Evolutionary conservation across 1,139 yeast genomes (phyloP).

Genomic region (Chernovozyma sophiae-reginae): DNA sequence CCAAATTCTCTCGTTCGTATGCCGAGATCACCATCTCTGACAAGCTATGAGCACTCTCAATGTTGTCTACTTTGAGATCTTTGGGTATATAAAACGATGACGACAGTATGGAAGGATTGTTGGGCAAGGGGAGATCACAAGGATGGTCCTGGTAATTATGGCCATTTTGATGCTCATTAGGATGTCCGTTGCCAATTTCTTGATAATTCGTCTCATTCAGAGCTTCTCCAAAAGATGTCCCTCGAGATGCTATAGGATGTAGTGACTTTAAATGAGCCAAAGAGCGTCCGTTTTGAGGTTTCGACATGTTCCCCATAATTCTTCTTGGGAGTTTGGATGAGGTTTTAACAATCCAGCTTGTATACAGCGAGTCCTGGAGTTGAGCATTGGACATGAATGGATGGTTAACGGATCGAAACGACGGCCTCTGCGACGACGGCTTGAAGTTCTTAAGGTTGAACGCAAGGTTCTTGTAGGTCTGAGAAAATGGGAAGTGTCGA

Average conservation of each 20-base stretch:
- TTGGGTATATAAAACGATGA: conserved; percentile 2
- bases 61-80: conserved; percentile 3
- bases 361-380: conserved; percentile 22
- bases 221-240: too few species aligned
- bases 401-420: conserved; percentile 19
- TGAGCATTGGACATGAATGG: conserved; percentile 25
- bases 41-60: conserved; percentile 1
- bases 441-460: conserved; percentile 19
- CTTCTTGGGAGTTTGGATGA: conserved; percentile 11
- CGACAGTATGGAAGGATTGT: not conserved
- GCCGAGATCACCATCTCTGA: conserved; percentile 5
- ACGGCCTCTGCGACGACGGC: conserved; percentile 14
- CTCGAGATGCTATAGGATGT: too few species aligned
- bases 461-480: conserved; percentile 17
- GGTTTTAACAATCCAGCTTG: conserved; percentile 20
- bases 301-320: conserved; percentile 4
- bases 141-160: too few species aligned
- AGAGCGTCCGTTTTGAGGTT: too few species aligned
- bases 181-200: too few species aligned
- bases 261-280: too few species aligned
- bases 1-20: conserved; percentile 5
- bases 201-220: too few species aligned
- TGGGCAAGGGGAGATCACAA: conserved; percentile 2
- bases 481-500: conserved; percentile 20
- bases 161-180: too few species aligned